These are phyloP conservation scores for Colletotrichum sp. DNA, from an alignment of 2,329 filamentous ascomycete species.

Conservation along the genomic window DNA sequence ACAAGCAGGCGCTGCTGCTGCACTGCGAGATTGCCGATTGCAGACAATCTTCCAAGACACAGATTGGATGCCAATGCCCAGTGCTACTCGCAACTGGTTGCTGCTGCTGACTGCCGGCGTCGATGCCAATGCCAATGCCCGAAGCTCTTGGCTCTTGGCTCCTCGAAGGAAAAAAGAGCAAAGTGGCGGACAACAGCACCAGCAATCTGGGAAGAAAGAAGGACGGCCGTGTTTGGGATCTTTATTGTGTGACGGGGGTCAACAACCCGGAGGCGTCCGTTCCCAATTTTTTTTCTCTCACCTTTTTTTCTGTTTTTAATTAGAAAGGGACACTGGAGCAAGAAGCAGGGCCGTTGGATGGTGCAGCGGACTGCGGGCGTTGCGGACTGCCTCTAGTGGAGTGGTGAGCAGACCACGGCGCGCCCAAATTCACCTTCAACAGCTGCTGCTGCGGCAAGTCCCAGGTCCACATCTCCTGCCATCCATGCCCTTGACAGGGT, in stretches of 20 bases:
- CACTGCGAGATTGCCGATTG: background rate
- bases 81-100: background rate
- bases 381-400: constrained; percentile 4
- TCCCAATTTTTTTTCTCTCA: constrained; percentile 5
- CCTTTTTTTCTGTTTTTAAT: background rate
- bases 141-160: constrained; percentile 2
- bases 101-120: constrained; percentile 7
- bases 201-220: background rate
- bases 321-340: background rate
- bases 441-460: background rate
- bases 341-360: background rate
- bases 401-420: background rate
- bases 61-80: background rate
- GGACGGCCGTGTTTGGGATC: background rate
- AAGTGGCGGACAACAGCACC: background rate
- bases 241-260: background rate
- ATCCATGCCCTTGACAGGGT: background rate
- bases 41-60: background rate
- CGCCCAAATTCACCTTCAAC: background rate
- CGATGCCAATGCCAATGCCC: background rate
- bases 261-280: background rate
- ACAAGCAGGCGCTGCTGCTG: background rate
- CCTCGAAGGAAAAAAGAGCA: background rate
- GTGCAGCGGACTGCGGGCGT: constrained; percentile 8
- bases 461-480: background rate